Evolutionary conservation across 1,284 basidiomycete genomes (phyloP).

Genomic region (Melampsora abietis-canadensis): DNA sequence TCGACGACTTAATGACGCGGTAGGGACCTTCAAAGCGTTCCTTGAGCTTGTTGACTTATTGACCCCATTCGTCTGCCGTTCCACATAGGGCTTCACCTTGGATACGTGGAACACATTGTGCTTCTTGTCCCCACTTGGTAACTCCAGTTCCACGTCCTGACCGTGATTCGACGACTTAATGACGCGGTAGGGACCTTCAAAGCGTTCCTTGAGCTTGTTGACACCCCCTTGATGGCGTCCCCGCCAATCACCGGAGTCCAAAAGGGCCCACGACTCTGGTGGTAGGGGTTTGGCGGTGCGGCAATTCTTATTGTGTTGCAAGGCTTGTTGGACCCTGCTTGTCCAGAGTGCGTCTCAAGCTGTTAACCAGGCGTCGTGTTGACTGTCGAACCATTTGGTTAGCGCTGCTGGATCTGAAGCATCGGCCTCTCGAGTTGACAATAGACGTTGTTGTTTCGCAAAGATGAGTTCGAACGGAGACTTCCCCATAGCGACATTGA

Average conservation of each 20-base stretch:
- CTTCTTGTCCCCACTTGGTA: background rate
- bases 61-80: too few relatives aligned
- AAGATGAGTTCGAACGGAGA: conserved; percentile 44
- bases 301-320: background rate
- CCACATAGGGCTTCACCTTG: too few relatives aligned
- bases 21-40: conserved; percentile 15
- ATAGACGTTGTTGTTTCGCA: background rate
- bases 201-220: background rate
- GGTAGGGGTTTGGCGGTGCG: background rate
- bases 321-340: background rate
- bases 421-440: background rate
- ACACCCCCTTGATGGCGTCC: background rate
- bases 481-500: conserved; percentile 38
- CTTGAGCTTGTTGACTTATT: too few relatives aligned
- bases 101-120: conserved; percentile 15
- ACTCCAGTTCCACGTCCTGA: conserved; percentile 7
- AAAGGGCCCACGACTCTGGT: background rate
- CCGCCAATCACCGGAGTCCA: background rate
- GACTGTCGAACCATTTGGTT: background rate
- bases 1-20: background rate
- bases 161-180: background rate
- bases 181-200: conserved; percentile 12
- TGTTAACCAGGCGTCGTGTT: background rate
- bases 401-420: background rate
- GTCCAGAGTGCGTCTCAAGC: background rate